Conservation (phyloP, 1,284 basidiomycete species). For the Trichosporon ovoides region DNA sequence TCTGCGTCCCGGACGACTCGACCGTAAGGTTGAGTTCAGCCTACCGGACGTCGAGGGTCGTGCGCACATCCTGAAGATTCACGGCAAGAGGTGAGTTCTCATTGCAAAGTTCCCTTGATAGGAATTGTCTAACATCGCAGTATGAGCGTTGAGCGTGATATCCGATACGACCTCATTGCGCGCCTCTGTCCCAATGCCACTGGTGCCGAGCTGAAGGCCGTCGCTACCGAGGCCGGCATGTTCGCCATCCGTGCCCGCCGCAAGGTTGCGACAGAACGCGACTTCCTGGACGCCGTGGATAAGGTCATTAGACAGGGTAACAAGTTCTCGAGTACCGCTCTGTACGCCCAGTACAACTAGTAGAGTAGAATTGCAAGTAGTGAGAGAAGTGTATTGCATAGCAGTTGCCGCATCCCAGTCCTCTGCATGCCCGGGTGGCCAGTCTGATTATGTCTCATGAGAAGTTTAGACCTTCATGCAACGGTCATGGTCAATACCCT, state of each 20-base stretch:
- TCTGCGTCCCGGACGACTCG: slow-evolving; percentile 89
- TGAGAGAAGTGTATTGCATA: slow-evolving; percentile 9
- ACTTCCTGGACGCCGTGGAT: slow-evolving; percentile 96
- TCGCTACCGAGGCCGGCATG: slow-evolving; percentile 99
- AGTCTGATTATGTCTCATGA: too few species aligned
- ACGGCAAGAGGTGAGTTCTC: slow-evolving; percentile 72
- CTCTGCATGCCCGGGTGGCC: too few species aligned
- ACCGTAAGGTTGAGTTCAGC: slow-evolving; percentile 92
- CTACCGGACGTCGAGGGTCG: slow-evolving; percentile 94
- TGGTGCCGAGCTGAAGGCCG: slow-evolving; percentile 91
- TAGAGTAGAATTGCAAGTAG: neutral
- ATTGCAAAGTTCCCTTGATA: neutral
- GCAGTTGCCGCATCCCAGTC: too few species aligned
- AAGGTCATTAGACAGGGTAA: slow-evolving; percentile 97
- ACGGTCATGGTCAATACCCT: too few species aligned
- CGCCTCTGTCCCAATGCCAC: slow-evolving; percentile 96
- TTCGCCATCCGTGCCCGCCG: slow-evolving; percentile 95
- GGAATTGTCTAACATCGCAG: slow-evolving; percentile 53
- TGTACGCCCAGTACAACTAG: slow-evolving; percentile 52
- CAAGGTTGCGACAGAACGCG: slow-evolving; percentile 95
- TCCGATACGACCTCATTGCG: slow-evolving; percentile 96
- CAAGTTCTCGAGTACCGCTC: slow-evolving; percentile 81
- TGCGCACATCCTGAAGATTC: slow-evolving; percentile 93
- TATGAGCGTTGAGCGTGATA: slow-evolving; percentile 96
- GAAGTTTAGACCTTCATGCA: too few species aligned